A percentile compares a stretch with the other conserved stretches of the same genome.
These are phyloP conservation scores for Asterella californica DNA, from an alignment of 225 moss, liverwort and hornwort genomes.

Conservation along the genomic window DNA sequence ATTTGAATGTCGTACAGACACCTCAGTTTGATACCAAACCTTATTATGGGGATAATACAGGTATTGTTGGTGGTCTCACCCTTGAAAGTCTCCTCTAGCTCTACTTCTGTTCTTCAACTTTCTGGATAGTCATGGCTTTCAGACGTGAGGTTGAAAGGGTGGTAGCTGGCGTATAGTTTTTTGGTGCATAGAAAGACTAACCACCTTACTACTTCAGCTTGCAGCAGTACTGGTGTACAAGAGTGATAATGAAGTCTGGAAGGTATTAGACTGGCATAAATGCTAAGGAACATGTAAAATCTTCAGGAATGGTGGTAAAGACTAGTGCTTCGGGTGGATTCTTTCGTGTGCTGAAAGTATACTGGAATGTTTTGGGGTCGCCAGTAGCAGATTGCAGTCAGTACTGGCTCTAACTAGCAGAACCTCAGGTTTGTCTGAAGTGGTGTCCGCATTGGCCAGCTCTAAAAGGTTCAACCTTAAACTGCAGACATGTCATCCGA, in stretches of 20 bases:
- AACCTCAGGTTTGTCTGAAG: neutral
- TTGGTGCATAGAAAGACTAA: neutral
- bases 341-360: too few species aligned
- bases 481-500: slow-evolving; percentile 55
- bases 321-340: too few species aligned
- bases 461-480: neutral
- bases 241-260: neutral
- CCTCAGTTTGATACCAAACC: slow-evolving; percentile 48
- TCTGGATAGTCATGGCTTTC: neutral
- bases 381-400: too few species aligned
- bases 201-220: neutral
- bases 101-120: neutral
- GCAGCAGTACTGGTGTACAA: neutral
- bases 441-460: neutral
- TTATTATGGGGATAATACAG: slow-evolving; percentile 47
- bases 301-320: too few species aligned
- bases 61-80: neutral
- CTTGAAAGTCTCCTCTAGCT: neutral
- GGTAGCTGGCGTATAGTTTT: neutral
- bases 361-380: too few species aligned
- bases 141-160: neutral
- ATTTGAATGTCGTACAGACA: slow-evolving; percentile 63
- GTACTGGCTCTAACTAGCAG: neutral
- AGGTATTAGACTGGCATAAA: too few species aligned
- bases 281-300: too few species aligned